These are phyloP conservation scores for Neurospora sp. DNA, from an alignment of 495 filamentous ascomycete genomes.

Conservation along the genomic window DNA sequence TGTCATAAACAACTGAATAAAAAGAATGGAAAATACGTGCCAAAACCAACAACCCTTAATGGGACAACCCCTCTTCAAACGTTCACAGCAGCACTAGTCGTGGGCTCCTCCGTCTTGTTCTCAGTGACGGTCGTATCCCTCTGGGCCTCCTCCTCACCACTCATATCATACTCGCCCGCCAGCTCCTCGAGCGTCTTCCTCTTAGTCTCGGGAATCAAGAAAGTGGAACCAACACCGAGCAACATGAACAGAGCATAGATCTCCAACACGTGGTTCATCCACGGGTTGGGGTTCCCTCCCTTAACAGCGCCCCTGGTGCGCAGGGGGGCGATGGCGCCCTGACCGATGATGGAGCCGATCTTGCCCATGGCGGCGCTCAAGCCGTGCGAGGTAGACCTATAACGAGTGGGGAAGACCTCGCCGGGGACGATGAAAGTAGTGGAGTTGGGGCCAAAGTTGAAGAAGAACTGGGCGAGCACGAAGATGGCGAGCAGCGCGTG, in stretches of 20 bases:
- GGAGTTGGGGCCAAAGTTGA: slow-evolving; percentile 66
- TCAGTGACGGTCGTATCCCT: background rate
- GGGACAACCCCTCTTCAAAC: background rate
- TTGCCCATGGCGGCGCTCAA: slow-evolving; percentile 56
- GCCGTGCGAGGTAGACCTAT: slow-evolving; percentile 75
- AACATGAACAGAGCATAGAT: slow-evolving; percentile 79
- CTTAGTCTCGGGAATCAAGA: slow-evolving; percentile 69
- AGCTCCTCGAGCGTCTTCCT: slow-evolving; percentile 55
- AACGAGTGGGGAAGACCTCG: slow-evolving; percentile 83
- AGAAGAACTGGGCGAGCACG: slow-evolving; percentile 68
- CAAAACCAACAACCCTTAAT: background rate
- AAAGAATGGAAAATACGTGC: background rate
- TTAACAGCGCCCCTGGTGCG: slow-evolving; percentile 33
- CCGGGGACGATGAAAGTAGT: slow-evolving; percentile 88
- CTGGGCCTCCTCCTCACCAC: slow-evolving; percentile 1
- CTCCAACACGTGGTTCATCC: slow-evolving; percentile 72
- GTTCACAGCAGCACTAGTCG: background rate
- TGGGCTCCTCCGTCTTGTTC: background rate
- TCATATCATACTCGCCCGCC: slow-evolving; percentile 35
- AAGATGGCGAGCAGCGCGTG: slow-evolving; percentile 60
- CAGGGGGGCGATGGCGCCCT: slow-evolving; percentile 43
- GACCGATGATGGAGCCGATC: slow-evolving; percentile 54
- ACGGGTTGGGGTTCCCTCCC: slow-evolving; percentile 38
- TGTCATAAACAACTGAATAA: background rate
- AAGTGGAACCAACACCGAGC: slow-evolving; percentile 52